Conservation (phyloP, 2,329 filamentous ascomycete species). For the Stromatinia cepivora region DNA sequence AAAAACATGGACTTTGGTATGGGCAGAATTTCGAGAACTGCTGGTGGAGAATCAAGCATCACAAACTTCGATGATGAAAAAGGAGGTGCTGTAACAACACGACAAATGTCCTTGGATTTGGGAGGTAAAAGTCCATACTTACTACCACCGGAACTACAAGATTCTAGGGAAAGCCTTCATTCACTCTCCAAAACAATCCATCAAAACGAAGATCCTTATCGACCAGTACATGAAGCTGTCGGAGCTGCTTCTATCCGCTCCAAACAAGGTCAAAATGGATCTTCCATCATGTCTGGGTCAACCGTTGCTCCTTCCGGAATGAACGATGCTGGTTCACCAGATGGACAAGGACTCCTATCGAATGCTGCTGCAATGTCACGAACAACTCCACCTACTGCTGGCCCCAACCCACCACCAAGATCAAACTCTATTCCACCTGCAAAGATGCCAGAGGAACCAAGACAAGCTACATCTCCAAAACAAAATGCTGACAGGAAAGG, state of each 20-base stretch:
- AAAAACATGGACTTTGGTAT: slow-evolving; percentile 92
- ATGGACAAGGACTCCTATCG: slow-evolving; percentile 31
- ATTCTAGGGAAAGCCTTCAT: slow-evolving; percentile 82
- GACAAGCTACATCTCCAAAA: slow-evolving; percentile 15
- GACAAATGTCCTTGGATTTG: slow-evolving; percentile 63
- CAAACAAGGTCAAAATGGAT: slow-evolving; percentile 42
- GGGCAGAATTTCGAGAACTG: slow-evolving; percentile 49
- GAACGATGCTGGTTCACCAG: slow-evolving; percentile 29
- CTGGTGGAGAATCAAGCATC: slow-evolving; percentile 4
- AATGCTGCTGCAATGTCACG: slow-evolving; percentile 36
- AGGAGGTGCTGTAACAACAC: slow-evolving; percentile 46
- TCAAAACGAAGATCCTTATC: slow-evolving; percentile 81
- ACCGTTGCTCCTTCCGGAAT: slow-evolving; percentile 38
- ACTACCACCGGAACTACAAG: slow-evolving; percentile 77
- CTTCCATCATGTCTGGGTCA: slow-evolving; percentile 50
- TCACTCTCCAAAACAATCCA: slow-evolving; percentile 77
- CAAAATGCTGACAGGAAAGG: slow-evolving; percentile 29
- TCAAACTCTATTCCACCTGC: slow-evolving; percentile 45
- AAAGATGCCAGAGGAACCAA: neutral
- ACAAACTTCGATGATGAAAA: slow-evolving; percentile 29
- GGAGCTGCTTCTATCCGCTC: slow-evolving; percentile 54
- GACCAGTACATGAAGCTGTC: slow-evolving; percentile 59
- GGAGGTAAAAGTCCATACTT: slow-evolving; percentile 85
- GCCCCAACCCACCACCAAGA: slow-evolving; percentile 41
- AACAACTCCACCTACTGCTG: slow-evolving; percentile 31